phyloP scores from a whole-genome alignment of 1,139 yeast species.

The Arxiozyma telluris region DNA sequence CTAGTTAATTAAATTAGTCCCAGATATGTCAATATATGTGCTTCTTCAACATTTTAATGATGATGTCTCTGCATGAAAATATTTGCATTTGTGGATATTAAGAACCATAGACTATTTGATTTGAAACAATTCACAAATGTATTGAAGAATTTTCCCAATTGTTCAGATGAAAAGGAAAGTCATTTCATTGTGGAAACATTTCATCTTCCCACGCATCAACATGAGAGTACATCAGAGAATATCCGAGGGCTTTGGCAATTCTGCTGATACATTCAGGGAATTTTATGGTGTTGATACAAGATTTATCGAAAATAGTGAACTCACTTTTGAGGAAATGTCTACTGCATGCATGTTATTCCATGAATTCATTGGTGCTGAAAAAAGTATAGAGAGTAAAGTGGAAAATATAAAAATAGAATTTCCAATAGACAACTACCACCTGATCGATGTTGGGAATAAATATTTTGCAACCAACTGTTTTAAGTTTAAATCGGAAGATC shows the following conservation, averaged over 20 bases:
- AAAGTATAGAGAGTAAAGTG: neutral
- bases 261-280: neutral
- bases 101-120: neutral
- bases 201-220: neutral
- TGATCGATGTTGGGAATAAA: neutral
- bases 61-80: too few species aligned
- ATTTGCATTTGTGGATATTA: too few species aligned
- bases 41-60: too few species aligned
- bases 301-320: neutral
- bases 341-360: neutral
- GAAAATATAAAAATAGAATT: neutral
- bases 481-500: neutral
- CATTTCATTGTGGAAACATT: neutral
- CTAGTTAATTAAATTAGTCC: too few species aligned
- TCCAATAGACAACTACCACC: neutral
- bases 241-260: neutral
- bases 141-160: neutral
- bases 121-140: neutral
- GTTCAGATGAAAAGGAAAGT: neutral
- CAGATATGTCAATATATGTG: too few species aligned
- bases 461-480: neutral
- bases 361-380: neutral
- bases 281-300: neutral
- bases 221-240: neutral
- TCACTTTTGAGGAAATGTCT: neutral